Conservation (phyloP, 208 protist species). For the Leishmania major region DNA sequence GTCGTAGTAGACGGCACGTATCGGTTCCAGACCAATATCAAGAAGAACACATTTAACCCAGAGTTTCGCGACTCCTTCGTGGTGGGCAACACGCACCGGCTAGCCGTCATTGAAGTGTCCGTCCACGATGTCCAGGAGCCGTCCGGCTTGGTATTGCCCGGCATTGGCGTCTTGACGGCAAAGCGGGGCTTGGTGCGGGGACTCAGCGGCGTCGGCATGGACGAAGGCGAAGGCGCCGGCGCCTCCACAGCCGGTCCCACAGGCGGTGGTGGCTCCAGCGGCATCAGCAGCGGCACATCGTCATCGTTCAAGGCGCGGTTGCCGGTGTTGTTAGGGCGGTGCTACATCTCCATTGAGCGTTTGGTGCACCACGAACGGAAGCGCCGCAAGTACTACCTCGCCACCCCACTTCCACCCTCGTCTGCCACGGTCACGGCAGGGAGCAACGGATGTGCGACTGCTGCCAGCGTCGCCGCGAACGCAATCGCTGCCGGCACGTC, state of each 20-base stretch:
- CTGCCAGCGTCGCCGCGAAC: not conserved
- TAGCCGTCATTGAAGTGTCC: slow-evolving; percentile 69
- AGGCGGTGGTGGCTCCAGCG: not conserved
- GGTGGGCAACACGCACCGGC: slow-evolving; percentile 78
- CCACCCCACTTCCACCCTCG: slow-evolving; percentile 21
- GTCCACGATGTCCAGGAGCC: slow-evolving; percentile 59
- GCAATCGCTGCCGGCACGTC: not conserved
- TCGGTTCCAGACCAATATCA: slow-evolving; percentile 61
- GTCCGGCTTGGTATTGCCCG: slow-evolving; percentile 32
- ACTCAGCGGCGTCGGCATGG: slow-evolving; percentile 1
- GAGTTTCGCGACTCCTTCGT: slow-evolving; percentile 72
- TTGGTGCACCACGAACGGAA: slow-evolving; percentile 57
- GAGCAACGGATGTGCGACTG: not conserved
- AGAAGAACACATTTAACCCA: slow-evolving; percentile 42
- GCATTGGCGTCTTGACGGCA: slow-evolving; percentile 25
- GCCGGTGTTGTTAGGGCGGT: slow-evolving; percentile 58
- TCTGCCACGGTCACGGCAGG: not conserved
- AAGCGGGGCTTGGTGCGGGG: slow-evolving; percentile 26
- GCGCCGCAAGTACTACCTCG: slow-evolving; percentile 44
- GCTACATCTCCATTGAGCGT: slow-evolving; percentile 66
- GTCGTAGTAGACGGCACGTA: slow-evolving; percentile 74
- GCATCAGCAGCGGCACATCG: not conserved
- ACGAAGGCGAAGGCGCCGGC: slow-evolving; percentile 11
- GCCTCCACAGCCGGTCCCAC: not conserved
- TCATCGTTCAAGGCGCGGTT: not conserved